These are phyloP conservation scores for Cucurbita moschata DNA, from an alignment of 306 rosid genomes.

Conservation along the genomic window DNA sequence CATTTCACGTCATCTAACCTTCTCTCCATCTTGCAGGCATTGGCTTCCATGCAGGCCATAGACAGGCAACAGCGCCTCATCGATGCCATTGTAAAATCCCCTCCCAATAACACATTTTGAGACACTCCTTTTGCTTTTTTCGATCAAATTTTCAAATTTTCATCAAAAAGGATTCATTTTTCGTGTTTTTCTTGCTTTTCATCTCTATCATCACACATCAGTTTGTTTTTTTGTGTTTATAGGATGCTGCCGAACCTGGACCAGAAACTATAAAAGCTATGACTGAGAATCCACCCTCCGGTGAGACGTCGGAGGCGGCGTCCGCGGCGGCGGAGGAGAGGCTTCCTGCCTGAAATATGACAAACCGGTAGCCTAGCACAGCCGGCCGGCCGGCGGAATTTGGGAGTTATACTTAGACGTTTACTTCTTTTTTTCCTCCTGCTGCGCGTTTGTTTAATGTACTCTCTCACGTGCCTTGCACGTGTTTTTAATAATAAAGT, in stretches of 20 bases:
- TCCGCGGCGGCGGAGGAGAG: neutral
- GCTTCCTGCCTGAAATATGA: neutral
- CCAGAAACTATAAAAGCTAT: neutral
- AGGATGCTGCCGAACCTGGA: neutral
- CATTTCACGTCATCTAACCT: too few relatives aligned
- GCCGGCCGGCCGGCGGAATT: neutral
- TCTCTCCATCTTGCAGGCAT: neutral
- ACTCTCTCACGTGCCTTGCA: neutral
- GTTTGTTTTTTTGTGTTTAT: neutral
- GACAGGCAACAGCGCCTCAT: neutral
- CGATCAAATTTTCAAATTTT: too few relatives aligned
- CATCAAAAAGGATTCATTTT: too few relatives aligned
- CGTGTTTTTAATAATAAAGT: neutral
- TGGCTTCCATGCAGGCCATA: neutral
- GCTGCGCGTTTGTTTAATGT: neutral
- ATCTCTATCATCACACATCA: neutral
- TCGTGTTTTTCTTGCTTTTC: too few relatives aligned
- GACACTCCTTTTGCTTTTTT: too few relatives aligned
- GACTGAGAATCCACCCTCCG: neutral
- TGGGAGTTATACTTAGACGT: neutral
- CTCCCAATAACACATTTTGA: too few relatives aligned
- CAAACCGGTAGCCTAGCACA: neutral
- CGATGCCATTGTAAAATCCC: neutral
- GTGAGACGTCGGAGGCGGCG: neutral
- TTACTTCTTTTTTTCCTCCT: neutral